These are phyloP conservation scores for Xylaria multiplex DNA, from an alignment of 2,329 filamentous ascomycete species.

Conservation along the genomic window DNA sequence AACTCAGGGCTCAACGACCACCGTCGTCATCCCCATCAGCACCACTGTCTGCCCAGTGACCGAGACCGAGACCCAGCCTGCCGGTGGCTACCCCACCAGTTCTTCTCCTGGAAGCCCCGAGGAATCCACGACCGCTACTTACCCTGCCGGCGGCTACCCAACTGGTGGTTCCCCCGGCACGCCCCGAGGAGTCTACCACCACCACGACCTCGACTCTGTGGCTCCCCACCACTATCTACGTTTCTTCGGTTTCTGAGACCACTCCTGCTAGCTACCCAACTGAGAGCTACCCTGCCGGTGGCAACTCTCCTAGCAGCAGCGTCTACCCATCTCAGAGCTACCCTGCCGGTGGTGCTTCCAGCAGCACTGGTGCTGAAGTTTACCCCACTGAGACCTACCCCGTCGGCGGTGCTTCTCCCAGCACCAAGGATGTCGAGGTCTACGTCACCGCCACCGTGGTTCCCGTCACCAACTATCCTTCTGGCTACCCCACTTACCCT, in stretches of 20 bases:
- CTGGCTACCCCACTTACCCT: constrained; percentile 32
- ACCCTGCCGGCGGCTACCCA: constrained; percentile 20
- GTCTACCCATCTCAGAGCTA: constrained; percentile 3
- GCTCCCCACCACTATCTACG: constrained; percentile 34
- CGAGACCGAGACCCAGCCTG: constrained; percentile 27
- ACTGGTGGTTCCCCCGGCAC: constrained; percentile 27
- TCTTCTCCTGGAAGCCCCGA: constrained; percentile 22
- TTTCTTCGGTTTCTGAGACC: constrained; percentile 29
- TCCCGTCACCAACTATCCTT: constrained; percentile 39
- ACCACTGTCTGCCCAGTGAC: constrained; percentile 42
- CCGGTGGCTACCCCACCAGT: constrained; percentile 20
- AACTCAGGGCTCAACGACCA: constrained; percentile 39
- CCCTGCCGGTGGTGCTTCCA: constrained; percentile 8
- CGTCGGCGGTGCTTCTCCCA: constrained; percentile 24
- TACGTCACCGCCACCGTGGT: constrained; percentile 41
- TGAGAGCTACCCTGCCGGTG: constrained; percentile 22
- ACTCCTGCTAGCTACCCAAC: constrained; percentile 29
- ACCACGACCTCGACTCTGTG: constrained; percentile 36
- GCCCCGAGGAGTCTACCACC: constrained; percentile 32
- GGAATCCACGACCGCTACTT: constrained; percentile 33
- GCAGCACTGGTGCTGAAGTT: constrained; percentile 1
- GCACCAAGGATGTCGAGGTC: constrained; percentile 36
- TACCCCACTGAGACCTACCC: constrained; percentile 30
- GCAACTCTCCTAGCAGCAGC: not conserved
- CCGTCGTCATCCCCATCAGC: constrained; percentile 41